A percentile compares a stretch with the other conserved stretches of the same genome.
phyloP scores from a whole-genome alignment of 164 flowering plant genomes.

The Chimonanthus salicifolius region DNA sequence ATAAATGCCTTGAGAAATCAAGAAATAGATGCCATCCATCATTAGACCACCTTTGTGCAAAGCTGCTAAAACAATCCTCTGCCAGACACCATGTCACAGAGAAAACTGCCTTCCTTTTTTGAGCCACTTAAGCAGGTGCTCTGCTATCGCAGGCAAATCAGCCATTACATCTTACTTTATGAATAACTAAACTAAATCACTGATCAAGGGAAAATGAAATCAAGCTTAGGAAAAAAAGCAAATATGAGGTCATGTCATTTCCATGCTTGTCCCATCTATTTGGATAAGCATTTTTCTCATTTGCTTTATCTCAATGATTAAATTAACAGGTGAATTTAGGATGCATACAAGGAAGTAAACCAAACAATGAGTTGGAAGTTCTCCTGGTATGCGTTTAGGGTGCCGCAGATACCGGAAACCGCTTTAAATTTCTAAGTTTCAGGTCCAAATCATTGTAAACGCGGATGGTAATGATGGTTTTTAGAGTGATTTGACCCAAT shows the following conservation, averaged over 20 bases:
- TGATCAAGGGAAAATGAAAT: neutral
- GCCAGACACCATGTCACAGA: neutral
- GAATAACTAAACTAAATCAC: neutral
- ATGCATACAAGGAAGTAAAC: neutral
- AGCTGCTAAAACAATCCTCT: neutral
- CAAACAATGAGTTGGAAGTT: neutral
- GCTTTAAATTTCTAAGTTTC: neutral
- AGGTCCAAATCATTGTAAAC: neutral
- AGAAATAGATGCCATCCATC: constrained; percentile 10
- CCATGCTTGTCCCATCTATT: neutral
- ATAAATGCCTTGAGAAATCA: constrained; percentile 20
- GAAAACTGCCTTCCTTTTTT: neutral
- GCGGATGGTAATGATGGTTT: neutral
- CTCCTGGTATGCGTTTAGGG: neutral
- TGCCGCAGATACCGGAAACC: too few relatives aligned
- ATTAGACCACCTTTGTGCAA: neutral
- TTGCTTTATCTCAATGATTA: neutral
- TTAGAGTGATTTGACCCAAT: neutral
- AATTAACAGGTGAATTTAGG: neutral
- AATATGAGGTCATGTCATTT: neutral
- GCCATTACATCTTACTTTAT: neutral
- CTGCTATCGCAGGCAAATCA: neutral
- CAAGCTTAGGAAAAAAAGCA: neutral
- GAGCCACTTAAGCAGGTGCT: neutral
- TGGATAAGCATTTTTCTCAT: neutral